Base-by-base conservation (phyloP, 495 filamentous ascomycete species). In the Xylaria palmicola region DNA sequence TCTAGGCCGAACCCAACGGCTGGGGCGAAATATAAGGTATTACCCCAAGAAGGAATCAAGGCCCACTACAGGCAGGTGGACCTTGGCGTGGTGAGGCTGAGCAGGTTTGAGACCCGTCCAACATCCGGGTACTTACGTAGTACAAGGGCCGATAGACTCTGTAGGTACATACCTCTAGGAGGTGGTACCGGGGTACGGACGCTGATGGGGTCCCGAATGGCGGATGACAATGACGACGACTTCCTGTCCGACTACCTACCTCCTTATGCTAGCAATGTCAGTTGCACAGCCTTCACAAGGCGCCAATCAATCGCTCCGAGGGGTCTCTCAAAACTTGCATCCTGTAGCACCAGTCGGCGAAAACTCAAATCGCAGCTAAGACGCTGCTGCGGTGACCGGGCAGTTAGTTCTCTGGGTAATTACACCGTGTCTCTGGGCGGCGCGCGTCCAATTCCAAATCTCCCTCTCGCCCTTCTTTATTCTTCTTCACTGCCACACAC, bases 371-470 rank as follows among this genome's bases (percentile, higher is more conserved):
- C n/a, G n/a, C n/a, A n/a, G n/a, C n/a, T n/a, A n/a, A n/a, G n/a
- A n/a, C n/a, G n/a, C n/a, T n/a, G n/a, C n/a, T n/a, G n/a, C n/a
- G n/a, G n/a, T n/a, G n/a, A n/a, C n/a, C n/a, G n/a, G n/a, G n/a
- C n/a, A n/a, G n/a, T n/a, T n/a, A n/a, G n/a, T n/a, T n/a, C n/a
- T 36, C 22, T 54, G 51, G 51, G 36, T 17, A 54, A 54, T 54
- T 34, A 34, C 37, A 56, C 24, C 45, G 32, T 6, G 45, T 34
- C 53, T 56, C 40, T 45, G 40, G 53, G 53, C 53, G 53, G 53
- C 40, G n/a, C n/a, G n/a, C n/a, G 39, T 56, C 40, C 39, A 24
- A 45, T 56, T 56, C 40, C 53, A 56, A 56, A 56, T 56, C 53
- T 22, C 2, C 7, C 10, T 10, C 15, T n/a, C 34, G 15, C 39